These are phyloP conservation scores for Cladorrhinum samala DNA, from an alignment of 495 filamentous ascomycete species.

Conservation along the genomic window DNA sequence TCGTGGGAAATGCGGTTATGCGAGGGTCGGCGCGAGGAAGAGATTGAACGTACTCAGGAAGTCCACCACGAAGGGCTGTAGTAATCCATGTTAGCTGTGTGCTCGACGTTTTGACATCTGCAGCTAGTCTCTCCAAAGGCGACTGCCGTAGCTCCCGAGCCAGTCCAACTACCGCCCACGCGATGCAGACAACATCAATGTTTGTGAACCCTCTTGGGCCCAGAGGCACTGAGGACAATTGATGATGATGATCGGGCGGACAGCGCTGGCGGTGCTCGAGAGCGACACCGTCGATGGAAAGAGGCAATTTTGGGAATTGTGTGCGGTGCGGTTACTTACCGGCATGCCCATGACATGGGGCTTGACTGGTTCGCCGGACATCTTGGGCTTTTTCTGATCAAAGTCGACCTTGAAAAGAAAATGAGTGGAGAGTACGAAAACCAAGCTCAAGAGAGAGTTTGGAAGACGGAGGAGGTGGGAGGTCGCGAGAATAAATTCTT, in stretches of 20 bases:
- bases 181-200: neutral
- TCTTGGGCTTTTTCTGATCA: constrained; percentile 49
- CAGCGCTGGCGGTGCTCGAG: neutral
- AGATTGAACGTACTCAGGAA: constrained; percentile 83
- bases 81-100: constrained; percentile 19
- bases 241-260: neutral
- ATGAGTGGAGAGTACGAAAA: constrained; percentile 41
- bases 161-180: neutral
- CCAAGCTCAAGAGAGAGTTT: constrained; percentile 32
- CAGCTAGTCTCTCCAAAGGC: neutral
- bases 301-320: constrained; percentile 30
- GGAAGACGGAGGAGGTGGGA: constrained; percentile 29
- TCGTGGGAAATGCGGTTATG: neutral
- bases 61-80: constrained; percentile 72
- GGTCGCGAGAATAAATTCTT: constrained; percentile 42
- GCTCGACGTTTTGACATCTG: neutral
- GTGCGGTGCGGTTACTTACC: constrained; percentile 43
- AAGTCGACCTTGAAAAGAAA: constrained; percentile 43
- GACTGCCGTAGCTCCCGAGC: constrained; percentile 11
- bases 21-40: neutral
- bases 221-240: neutral
- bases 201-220: neutral
- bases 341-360: constrained; percentile 78
- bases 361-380: constrained; percentile 44
- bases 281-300: constrained; percentile 30